Evolutionary conservation across 2,329 filamentous ascomycete genomes (phyloP).

Genomic region (Talaromyces amestolkiae): DNA sequence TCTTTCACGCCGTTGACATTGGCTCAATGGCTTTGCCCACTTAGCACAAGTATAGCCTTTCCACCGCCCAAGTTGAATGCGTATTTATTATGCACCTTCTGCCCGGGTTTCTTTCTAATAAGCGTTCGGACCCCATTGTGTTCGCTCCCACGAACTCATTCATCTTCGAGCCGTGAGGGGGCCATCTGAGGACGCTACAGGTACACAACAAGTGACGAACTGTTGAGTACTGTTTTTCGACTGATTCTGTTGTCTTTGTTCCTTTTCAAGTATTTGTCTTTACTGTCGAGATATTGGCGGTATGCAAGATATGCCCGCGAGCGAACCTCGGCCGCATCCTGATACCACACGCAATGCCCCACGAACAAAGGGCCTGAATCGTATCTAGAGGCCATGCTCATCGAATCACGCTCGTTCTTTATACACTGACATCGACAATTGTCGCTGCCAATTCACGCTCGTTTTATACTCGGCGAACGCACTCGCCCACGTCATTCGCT

Average conservation of each 20-base stretch:
- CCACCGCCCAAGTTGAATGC: background rate
- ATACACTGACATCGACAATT: background rate
- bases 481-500: slow-evolving; percentile 15
- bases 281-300: background rate
- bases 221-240: background rate
- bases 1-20: slow-evolving; percentile 7
- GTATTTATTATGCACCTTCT: slow-evolving; percentile 1
- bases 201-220: background rate
- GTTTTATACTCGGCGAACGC: slow-evolving; percentile 1
- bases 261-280: background rate
- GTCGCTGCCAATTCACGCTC: slow-evolving; percentile 10
- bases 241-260: background rate
- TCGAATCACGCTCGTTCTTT: background rate
- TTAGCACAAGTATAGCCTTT: background rate
- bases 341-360: slow-evolving; percentile 5
- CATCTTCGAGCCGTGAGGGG: slow-evolving; percentile 5
- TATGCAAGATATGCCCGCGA: background rate
- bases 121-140: background rate
- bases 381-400: background rate
- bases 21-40: background rate
- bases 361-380: background rate
- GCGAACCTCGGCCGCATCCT: background rate
- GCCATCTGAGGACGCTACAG: background rate
- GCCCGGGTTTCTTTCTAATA: background rate
- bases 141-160: slow-evolving; percentile 1